phyloP scores from a whole-genome alignment of 1,284 basidiomycete genomes.

The Ganoderma boninense region DNA sequence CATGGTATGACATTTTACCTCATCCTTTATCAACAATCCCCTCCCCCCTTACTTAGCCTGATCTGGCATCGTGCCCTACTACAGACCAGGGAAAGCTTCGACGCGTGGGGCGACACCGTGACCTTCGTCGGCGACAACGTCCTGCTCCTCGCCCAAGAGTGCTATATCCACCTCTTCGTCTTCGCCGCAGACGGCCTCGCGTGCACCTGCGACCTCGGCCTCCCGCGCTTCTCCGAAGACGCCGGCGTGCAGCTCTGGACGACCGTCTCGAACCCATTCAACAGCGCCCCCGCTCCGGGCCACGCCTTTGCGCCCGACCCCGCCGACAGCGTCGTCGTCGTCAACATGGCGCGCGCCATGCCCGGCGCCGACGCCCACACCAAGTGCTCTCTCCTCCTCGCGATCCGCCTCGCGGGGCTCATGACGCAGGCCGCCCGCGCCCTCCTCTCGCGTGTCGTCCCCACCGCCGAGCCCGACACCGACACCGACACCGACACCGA shows the following conservation, averaged over 20 bases:
- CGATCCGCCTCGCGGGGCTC: conserved; percentile 12
- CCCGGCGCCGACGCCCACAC: neutral
- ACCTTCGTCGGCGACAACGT: conserved; percentile 11
- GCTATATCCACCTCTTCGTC: conserved; percentile 4
- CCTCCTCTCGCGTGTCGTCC: neutral
- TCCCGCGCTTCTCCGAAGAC: conserved; percentile 9
- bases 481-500: neutral
- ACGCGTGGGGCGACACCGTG: conserved; percentile 12
- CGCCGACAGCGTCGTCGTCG: conserved; percentile 9
- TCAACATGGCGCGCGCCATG: conserved; percentile 15
- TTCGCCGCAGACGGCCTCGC: neutral
- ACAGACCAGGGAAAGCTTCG: neutral
- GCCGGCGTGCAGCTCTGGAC: conserved; percentile 14
- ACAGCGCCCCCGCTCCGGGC: conserved; percentile 11
- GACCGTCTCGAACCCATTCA: conserved; percentile 15
- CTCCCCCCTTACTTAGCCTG: too few species aligned
- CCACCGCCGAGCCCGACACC: neutral
- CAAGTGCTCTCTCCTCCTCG: conserved; percentile 11
- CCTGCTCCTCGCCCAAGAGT: conserved; percentile 13
- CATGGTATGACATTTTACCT: neutral
- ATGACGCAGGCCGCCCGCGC: neutral
- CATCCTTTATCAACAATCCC: neutral
- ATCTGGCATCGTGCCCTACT: neutral
- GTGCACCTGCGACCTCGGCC: conserved; percentile 3
- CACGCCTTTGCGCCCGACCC: conserved; percentile 9